Evolutionary conservation across 176 grass and related monocot species (phyloP), one percentile per base, ranked within the genome.

Genomic region (Aegilops tauschii): DNA sequence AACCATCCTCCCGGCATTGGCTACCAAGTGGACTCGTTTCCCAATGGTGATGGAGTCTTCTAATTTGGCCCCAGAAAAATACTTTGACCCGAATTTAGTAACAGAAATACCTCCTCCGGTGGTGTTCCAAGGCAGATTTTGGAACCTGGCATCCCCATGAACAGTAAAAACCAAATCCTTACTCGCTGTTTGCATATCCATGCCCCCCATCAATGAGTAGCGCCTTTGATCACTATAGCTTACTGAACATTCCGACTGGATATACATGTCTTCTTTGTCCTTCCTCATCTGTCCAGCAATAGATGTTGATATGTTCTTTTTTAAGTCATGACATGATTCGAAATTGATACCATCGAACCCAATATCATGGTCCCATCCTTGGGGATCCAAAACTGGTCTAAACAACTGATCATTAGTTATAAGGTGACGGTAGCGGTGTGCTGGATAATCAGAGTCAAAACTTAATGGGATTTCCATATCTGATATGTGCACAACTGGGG

Each of bases 351-450:
- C 96, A 69, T 98, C 92, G 72, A 98, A 94, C 9, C 91, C 93
- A 79, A 95, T 83, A 94, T 98, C 96, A 92, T 95, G 96, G 69
- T 98, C 93, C 93, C 93, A 98, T 82, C 96, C 93, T 83, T 95
- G 96, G 32, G 93, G 88, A 78, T 98, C 96, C 82, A 98, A 88
- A 92, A 98, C 92, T 28, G 96, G 92, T 56, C 92, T 92, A 35
- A 83, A 92, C 86, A 87, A 89, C 59, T 90, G 87, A 90, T 94
- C 90, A 86, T 90, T 87, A 36, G 89, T 81, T 69, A 98, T 47
- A 66, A 94, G 45, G 54, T 89, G 90, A 29, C 96, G 93, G 75
- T 91, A 98, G 45, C 84, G 93, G 87, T 89, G 82, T 8, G 75
- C 88, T 50, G 86, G 93, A 87, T 89, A 85, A 77, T 92, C 88